Evolutionary conservation across 768 basidiomycete species (phyloP).

Genomic region (Boletus tomentosulus): DNA sequence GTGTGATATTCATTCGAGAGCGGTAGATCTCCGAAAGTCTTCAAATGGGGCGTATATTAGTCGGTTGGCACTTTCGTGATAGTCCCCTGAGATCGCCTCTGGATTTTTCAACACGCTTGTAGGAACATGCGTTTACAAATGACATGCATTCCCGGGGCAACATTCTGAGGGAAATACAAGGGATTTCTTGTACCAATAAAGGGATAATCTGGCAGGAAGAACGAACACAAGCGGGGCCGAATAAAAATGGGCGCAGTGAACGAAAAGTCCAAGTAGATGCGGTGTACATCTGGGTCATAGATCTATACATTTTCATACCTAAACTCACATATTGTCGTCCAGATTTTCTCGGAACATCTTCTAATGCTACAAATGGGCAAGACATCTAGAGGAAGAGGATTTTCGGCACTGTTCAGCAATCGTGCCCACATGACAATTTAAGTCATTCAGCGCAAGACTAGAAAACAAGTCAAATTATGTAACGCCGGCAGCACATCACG

Average conservation of each 20-base stretch:
- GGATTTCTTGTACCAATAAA: no score
- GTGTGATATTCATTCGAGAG: no score
- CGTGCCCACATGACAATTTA: not conserved
- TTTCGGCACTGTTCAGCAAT: not conserved
- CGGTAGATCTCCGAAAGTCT: no score
- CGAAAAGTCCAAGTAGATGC: not conserved
- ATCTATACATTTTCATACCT: not conserved
- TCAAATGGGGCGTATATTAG: no score
- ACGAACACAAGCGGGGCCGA: not conserved
- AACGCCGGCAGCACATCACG: not conserved
- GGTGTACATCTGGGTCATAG: not conserved
- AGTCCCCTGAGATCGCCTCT: no score
- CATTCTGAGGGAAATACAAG: no score
- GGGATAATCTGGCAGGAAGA: not conserved
- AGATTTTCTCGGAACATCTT: not conserved
- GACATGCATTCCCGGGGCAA: no score
- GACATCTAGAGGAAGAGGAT: not conserved
- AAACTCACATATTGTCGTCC: not conserved
- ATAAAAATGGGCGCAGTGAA: not conserved
- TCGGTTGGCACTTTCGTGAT: no score
- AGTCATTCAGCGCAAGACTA: conserved; percentile 9
- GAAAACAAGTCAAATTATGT: not conserved
- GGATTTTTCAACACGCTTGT: no score
- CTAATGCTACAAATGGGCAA: not conserved
- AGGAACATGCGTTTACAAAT: no score